Evolutionary conservation across 768 basidiomycete genomes (phyloP).

Genomic region (Myochromella boudieri): DNA sequence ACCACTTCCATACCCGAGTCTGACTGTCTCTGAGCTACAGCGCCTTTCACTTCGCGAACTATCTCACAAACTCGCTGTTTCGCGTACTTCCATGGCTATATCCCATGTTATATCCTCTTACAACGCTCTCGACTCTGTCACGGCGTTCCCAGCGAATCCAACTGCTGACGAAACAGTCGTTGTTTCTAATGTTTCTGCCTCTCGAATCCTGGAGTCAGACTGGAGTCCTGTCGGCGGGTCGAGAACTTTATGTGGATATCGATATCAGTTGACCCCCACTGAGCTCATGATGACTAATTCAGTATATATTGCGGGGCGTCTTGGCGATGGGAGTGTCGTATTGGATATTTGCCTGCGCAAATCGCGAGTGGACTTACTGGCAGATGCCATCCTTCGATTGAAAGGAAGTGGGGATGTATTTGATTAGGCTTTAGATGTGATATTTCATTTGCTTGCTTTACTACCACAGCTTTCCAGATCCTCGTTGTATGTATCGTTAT

Average conservation of each 20-base stretch:
- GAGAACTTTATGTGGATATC: constrained; percentile 37
- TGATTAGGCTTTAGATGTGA: too few relatives aligned
- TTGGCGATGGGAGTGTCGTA: constrained; percentile 37
- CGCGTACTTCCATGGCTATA: constrained; percentile 24
- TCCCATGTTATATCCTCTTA: constrained; percentile 31
- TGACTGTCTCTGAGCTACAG: constrained; percentile 34
- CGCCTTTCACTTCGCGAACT: constrained; percentile 28
- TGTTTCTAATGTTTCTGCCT: constrained; percentile 40
- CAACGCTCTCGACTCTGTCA: constrained; percentile 15
- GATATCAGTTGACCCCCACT: constrained; percentile 36
- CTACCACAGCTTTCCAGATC: too few relatives aligned
- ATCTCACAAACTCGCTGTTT: constrained; percentile 17
- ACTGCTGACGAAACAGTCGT: constrained; percentile 34
- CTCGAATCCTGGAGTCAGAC: constrained; percentile 38
- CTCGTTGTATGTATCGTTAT: too few relatives aligned
- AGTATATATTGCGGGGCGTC: constrained; percentile 37
- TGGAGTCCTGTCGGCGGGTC: constrained; percentile 33
- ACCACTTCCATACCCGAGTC: constrained; percentile 38
- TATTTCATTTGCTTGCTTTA: too few relatives aligned
- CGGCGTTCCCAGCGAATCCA: constrained; percentile 33
- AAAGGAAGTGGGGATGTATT: too few relatives aligned
- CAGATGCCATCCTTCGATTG: too few relatives aligned
- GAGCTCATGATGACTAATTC: constrained; percentile 34
- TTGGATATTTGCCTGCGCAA: constrained; percentile 36
- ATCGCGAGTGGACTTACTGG: constrained; percentile 26